Evolutionary conservation across 2,329 filamentous ascomycete species (phyloP), one percentile per base, ranked within the genome.

Genomic region (Gliomastix tumulicola): DNA sequence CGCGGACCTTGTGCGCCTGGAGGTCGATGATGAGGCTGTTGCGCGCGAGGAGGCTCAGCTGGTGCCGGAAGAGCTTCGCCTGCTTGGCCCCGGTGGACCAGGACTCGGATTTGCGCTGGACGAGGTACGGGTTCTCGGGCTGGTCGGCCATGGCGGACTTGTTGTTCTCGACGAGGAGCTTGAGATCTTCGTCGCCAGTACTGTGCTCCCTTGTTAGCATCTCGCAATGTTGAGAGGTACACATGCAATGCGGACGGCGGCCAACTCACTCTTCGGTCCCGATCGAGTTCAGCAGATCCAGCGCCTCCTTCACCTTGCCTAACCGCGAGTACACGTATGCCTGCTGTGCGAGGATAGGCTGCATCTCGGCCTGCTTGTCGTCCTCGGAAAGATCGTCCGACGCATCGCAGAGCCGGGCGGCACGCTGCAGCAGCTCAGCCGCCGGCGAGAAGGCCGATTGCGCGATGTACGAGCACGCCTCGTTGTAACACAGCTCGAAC

Each of bases 401-500:
- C 5, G 74, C 74, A 53, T 84, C 78, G 53, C 86, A 92, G 16
- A 90, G 65, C 46, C 80, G 74, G 47, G 72, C 74, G 3, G 87
- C 80, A 37, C 81, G 71, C 59, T 81, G 83, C 41, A 92, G 62
- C 39, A 89, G 66, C 18, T 82, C 64, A 17, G 77, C 70, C 2
- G 78, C 85, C 45, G 78, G 73, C 5, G 62, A 69, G 25, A 85
- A 65, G 47, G 85, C 80, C 7, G 79, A 82, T 32, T 76, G 69
- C 12, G 83, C 82, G 48, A 92, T 79, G 54, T 76, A 78, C 16
- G 71, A 71, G 55, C 85, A 90, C 8, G 84, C 86, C 18, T 78
- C 74, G 56, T 94, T 94, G 62, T 86, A 94, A 10, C 84, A 81
- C 19, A 83, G 81, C 63, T 92, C 87, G 48, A 92, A 92, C 3